Conservation (phyloP, 1,284 basidiomycete genomes). For the Peniophora sp. region DNA sequence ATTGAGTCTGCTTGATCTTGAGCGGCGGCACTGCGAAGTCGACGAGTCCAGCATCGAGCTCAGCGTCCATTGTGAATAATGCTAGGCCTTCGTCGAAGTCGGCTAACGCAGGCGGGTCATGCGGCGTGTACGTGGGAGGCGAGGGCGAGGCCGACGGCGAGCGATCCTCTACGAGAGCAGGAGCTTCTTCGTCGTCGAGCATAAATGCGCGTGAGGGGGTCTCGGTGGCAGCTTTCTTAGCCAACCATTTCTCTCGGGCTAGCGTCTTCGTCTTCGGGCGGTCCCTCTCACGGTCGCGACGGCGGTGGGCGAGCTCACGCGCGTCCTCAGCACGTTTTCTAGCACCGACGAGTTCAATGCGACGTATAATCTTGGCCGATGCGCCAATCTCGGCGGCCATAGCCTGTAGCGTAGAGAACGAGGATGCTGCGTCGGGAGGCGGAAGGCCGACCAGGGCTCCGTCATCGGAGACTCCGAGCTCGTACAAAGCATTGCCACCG, state of each 20-base stretch:
- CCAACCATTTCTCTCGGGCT: background rate
- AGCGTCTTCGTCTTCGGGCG: background rate
- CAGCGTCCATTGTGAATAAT: slow-evolving; percentile 43
- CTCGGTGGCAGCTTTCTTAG: background rate
- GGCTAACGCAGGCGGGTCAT: slow-evolving; percentile 9
- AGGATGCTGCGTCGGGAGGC: slow-evolving; percentile 68
- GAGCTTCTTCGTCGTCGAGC: background rate
- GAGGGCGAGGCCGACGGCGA: slow-evolving; percentile 6
- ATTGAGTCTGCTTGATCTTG: background rate
- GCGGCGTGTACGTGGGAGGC: slow-evolving; percentile 14
- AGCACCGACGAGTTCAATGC: slow-evolving; percentile 52
- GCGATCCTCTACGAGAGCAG: background rate
- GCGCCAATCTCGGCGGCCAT: slow-evolving; percentile 93
- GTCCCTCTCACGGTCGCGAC: slow-evolving; percentile 16
- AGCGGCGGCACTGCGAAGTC: slow-evolving; percentile 15
- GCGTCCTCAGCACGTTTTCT: slow-evolving; percentile 4
- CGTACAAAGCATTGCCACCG: slow-evolving; percentile 87
- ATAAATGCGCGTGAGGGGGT: slow-evolving; percentile 1
- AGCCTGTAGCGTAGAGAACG: slow-evolving; percentile 76
- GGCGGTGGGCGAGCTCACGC: slow-evolving; percentile 22
- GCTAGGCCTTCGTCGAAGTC: slow-evolving; percentile 24
- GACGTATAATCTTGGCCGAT: slow-evolving; percentile 80
- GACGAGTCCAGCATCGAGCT: slow-evolving; percentile 26
- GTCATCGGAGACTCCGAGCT: slow-evolving; percentile 84
- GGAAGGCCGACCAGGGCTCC: slow-evolving; percentile 80